A percentile compares a stretch with the other conserved stretches of the same genome.
phyloP scores from a whole-genome alignment of 768 basidiomycete genomes.

The Auriculariales sp. region DNA sequence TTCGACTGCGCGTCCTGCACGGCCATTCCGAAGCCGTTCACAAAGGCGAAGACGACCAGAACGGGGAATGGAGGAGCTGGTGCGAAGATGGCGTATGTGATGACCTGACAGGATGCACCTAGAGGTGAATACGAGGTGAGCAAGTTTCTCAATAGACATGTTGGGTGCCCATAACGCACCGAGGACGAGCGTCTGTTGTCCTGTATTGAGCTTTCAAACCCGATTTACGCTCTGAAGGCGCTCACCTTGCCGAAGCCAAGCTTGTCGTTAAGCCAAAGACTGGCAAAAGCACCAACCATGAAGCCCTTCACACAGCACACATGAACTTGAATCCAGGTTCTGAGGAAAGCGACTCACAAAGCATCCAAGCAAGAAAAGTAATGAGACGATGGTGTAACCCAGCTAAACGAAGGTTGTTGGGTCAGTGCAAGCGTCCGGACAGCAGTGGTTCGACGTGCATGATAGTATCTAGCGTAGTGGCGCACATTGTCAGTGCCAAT shows the following conservation, averaged over 20 bases:
- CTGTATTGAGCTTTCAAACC: not conserved
- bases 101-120: slow-evolving; percentile 18
- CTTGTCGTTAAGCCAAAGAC: slow-evolving; percentile 42
- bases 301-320: slow-evolving; percentile 22
- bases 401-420: not conserved
- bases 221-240: not conserved
- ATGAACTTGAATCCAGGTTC: not conserved
- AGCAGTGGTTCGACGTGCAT: not conserved
- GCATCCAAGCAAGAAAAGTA: slow-evolving; percentile 1
- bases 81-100: slow-evolving; percentile 22
- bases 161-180: not conserved
- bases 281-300: slow-evolving; percentile 36
- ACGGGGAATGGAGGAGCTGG: slow-evolving; percentile 30
- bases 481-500: slow-evolving; percentile 4
- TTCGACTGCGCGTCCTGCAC: slow-evolving; percentile 36
- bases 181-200: not conserved
- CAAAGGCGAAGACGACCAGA: slow-evolving; percentile 24
- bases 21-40: slow-evolving; percentile 32
- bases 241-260: slow-evolving; percentile 12
- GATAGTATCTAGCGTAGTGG: not conserved
- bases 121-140: not conserved
- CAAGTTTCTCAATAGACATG: not conserved
- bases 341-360: not conserved
- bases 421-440: not conserved
- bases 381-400: slow-evolving; percentile 2